phyloP scores from a whole-genome alignment of 441 rosid species.

The Arabidopsis lyrata region DNA sequence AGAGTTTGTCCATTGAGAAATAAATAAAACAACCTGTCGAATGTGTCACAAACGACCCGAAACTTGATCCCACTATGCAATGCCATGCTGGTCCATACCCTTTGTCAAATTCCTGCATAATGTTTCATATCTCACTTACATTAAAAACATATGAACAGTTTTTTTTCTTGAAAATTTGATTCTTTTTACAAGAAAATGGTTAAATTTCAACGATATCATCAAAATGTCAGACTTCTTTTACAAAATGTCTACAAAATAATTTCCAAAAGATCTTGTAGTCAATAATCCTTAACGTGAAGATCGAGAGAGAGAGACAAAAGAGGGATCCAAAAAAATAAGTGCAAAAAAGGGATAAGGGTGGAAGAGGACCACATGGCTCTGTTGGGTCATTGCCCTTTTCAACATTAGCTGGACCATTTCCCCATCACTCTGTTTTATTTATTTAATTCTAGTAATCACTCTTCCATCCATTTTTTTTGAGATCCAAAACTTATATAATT shows the following conservation, averaged over 20 bases:
- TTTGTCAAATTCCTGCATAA: constrained; percentile 71
- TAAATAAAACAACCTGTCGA: constrained; percentile 70
- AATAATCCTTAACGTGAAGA: constrained; percentile 19
- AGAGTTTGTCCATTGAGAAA: constrained; percentile 68
- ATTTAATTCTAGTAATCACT: constrained; percentile 15
- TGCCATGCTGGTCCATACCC: constrained; percentile 84
- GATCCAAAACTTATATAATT: constrained; percentile 27
- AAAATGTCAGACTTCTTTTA: background rate
- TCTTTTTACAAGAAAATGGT: constrained; percentile 1
- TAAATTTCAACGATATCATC: background rate
- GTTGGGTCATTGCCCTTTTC: constrained; percentile 44
- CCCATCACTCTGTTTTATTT: constrained; percentile 33
- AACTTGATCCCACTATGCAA: constrained; percentile 75
- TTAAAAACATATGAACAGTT: background rate
- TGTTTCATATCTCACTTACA: constrained; percentile 13
- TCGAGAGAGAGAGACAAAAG: constrained; percentile 35
- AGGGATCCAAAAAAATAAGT: constrained; percentile 37
- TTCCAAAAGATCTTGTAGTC: constrained; percentile 18
- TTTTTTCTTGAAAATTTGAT: background rate
- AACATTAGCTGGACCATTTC: constrained; percentile 43
- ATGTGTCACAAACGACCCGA: constrained; percentile 79
- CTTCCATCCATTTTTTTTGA: constrained; percentile 46
- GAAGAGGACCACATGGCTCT: constrained; percentile 46
- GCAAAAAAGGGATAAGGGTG: constrained; percentile 33
- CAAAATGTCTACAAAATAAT: background rate